Evolutionary conservation across 2,329 filamentous ascomycete species (phyloP).

Genomic region (Phialocephala sp.): DNA sequence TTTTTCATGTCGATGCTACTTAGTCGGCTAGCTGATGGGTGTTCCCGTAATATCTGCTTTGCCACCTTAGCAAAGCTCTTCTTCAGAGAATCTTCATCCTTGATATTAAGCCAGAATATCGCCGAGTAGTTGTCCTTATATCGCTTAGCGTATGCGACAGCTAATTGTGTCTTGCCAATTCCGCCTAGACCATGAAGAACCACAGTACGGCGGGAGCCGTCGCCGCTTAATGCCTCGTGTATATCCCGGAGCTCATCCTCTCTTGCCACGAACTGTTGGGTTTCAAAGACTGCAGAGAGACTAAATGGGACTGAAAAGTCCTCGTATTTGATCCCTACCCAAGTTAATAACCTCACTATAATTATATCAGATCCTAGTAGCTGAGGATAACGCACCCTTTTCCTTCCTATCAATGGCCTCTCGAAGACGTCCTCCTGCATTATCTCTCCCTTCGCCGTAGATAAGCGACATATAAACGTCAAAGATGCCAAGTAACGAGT

Average conservation of each 20-base stretch:
- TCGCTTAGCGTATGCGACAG: constrained; percentile 44
- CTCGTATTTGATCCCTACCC: constrained; percentile 24
- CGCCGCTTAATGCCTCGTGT: constrained; percentile 35
- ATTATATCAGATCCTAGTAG: too few species aligned
- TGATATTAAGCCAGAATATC: constrained; percentile 29
- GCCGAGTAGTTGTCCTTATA: constrained; percentile 29
- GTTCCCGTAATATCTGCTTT: constrained; percentile 21
- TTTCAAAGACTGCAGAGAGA: constrained; percentile 37
- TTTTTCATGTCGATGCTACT: constrained; percentile 9
- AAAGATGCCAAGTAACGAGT: neutral
- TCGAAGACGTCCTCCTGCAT: constrained; percentile 22
- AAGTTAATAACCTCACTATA: too few species aligned
- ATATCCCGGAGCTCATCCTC: constrained; percentile 42
- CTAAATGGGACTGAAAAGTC: constrained; percentile 42
- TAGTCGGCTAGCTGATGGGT: constrained; percentile 6
- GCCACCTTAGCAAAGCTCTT: constrained; percentile 37
- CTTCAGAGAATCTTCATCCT: constrained; percentile 31
- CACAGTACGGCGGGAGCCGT: constrained; percentile 30
- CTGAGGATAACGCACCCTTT: too few species aligned
- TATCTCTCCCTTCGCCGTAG: constrained; percentile 17
- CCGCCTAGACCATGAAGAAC: constrained; percentile 19
- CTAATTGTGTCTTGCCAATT: constrained; percentile 43
- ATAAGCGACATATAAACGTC: constrained; percentile 19
- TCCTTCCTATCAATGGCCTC: too few species aligned
- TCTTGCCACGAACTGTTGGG: constrained; percentile 43